Conservation (phyloP, 305 asterid genomes). For the Ilex paraguariensis region DNA sequence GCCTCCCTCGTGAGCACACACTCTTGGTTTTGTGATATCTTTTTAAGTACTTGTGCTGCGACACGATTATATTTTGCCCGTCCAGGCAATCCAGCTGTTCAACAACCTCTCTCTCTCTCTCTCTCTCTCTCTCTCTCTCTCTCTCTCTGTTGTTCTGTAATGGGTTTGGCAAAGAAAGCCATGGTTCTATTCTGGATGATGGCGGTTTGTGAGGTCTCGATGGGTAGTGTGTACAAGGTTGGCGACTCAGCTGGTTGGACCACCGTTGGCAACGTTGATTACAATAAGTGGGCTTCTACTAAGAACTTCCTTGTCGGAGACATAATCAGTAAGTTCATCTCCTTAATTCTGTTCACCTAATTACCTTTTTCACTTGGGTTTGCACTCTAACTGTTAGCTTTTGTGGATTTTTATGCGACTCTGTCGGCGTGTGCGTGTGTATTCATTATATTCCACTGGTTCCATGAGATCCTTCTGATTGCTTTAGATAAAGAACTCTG, state of each 20-base stretch:
- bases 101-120: conserved; percentile 2
- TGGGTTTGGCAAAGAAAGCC: conserved; percentile 11
- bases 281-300: conserved; percentile 14
- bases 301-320: conserved; percentile 16
- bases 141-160: conserved; percentile 2
- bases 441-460: no score
- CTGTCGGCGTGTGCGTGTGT: no score
- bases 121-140: no score
- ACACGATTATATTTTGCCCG: no score
- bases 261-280: conserved; percentile 13
- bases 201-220: conserved; percentile 3
- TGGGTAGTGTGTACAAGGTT: conserved; percentile 12
- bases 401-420: not conserved
- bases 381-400: not conserved
- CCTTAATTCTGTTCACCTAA: no score
- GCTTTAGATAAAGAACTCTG: no score
- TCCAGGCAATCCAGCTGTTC: not conserved
- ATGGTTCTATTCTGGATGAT: conserved; percentile 6
- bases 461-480: no score
- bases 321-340: conserved; percentile 7
- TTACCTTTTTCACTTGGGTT: not conserved
- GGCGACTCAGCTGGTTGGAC: conserved; percentile 19
- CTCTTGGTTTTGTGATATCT: no score
- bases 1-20: no score
- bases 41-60: no score